Evolutionary conservation across 108 stramenopile genomes (phyloP).

Genomic region (Cyclostephanos invisitatus): DNA sequence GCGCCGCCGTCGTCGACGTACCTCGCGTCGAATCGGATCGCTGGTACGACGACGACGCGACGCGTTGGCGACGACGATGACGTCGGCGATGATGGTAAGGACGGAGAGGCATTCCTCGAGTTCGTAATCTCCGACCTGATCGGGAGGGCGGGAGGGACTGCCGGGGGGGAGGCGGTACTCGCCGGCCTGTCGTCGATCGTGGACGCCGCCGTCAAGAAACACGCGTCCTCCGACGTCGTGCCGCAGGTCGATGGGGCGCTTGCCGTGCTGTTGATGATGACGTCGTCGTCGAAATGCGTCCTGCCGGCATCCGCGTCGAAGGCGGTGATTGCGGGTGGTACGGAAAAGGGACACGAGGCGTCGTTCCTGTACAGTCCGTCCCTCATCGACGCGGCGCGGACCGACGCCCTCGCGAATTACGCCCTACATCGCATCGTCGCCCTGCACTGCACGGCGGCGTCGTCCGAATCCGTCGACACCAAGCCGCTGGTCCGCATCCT

Average conservation of each 20-base stretch:
- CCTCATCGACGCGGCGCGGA: constrained; percentile 50
- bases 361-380: constrained; percentile 55
- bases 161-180: constrained; percentile 25
- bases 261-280: constrained; percentile 55
- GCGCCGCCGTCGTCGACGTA: constrained; percentile 17
- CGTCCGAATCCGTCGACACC: constrained; percentile 35
- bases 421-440: constrained; percentile 67
- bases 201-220: constrained; percentile 67
- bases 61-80: background rate
- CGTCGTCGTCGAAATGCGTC: constrained; percentile 19
- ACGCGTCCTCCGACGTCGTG: constrained; percentile 53
- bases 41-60: background rate
- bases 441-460: constrained; percentile 50
- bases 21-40: background rate
- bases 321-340: constrained; percentile 51
- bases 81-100: constrained; percentile 1
- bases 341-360: constrained; percentile 47
- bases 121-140: constrained; percentile 38
- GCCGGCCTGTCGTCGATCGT: constrained; percentile 60
- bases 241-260: constrained; percentile 70
- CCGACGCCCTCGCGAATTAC: constrained; percentile 55
- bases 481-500: constrained; percentile 38
- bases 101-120: constrained; percentile 38
- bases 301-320: constrained; percentile 51
- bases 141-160: constrained; percentile 13